A percentile compares a stretch with the other conserved stretches of the same genome.
These are phyloP conservation scores for Neocallimastix lanati DNA, from an alignment of 192 early-diverging fungal genomes.

Conservation along the genomic window DNA sequence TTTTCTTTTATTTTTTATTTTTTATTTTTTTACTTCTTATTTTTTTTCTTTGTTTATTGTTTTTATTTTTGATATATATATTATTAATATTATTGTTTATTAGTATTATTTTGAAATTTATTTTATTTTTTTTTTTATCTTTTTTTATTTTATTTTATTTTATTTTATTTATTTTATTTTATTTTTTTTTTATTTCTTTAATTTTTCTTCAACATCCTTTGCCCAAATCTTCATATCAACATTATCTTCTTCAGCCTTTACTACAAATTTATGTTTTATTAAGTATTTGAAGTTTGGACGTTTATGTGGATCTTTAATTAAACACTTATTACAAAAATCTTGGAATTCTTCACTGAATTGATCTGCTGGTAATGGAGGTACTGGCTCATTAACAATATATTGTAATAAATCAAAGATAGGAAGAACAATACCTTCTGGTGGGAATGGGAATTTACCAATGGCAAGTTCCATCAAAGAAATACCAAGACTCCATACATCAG, in stretches of 20 bases:
- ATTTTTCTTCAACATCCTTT: neutral
- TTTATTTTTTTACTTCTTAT: no score
- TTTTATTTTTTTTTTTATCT: no score
- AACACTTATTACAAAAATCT: slow-evolving; percentile 22
- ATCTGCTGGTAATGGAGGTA: slow-evolving; percentile 52
- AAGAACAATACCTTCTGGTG: slow-evolving; percentile 67
- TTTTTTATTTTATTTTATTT: no score
- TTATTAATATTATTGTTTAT: no score
- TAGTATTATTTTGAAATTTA: no score
- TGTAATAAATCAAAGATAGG: slow-evolving; percentile 53
- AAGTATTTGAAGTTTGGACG: neutral
- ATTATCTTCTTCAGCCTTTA: neutral
- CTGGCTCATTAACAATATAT: slow-evolving; percentile 77
- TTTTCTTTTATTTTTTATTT: no score
- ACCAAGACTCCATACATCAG: slow-evolving; percentile 93
- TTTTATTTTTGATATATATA: no score
- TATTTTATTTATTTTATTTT: no score
- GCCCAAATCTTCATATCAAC: neutral
- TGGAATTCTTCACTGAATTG: slow-evolving; percentile 48
- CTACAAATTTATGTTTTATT: neutral
- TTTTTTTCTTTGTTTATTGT: no score
- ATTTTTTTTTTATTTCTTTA: neutral
- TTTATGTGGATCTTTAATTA: neutral
- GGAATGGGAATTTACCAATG: slow-evolving; percentile 81
- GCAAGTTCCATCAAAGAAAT: slow-evolving; percentile 87